Conservation (phyloP, 176 grass and related monocot genomes). For the Zoysia japonica region DNA sequence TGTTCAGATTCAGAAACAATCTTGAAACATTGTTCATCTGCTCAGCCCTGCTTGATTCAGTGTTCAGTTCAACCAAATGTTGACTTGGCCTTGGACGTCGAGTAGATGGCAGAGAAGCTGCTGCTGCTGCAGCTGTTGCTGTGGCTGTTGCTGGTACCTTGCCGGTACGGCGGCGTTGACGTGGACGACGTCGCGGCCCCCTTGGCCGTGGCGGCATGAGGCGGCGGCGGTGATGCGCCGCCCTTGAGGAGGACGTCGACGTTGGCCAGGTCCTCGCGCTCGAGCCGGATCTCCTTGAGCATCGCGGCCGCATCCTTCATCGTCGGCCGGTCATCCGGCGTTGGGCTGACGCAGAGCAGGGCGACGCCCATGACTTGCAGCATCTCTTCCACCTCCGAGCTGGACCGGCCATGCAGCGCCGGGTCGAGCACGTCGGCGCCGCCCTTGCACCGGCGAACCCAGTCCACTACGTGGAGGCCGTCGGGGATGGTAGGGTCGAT, state of each 20-base stretch:
- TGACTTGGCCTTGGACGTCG: slow-evolving; percentile 61
- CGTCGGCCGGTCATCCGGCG: slow-evolving; percentile 74
- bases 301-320: slow-evolving; percentile 94
- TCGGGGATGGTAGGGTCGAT: slow-evolving; percentile 92
- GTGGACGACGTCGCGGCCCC: slow-evolving; percentile 35
- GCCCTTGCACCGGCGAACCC: slow-evolving; percentile 73
- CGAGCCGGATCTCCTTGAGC: slow-evolving; percentile 86
- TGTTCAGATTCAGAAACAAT: too few species aligned
- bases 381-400: slow-evolving; percentile 82
- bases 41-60: too few species aligned
- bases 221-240: slow-evolving; percentile 12
- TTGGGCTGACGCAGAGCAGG: slow-evolving; percentile 67
- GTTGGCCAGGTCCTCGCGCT: slow-evolving; percentile 72
- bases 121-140: slow-evolving; percentile 35
- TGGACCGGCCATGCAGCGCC: slow-evolving; percentile 44
- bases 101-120: slow-evolving; percentile 50
- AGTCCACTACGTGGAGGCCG: slow-evolving; percentile 80
- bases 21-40: too few species aligned
- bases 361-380: slow-evolving; percentile 85
- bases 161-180: slow-evolving; percentile 46
- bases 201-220: too few species aligned
- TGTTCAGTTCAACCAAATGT: slow-evolving; percentile 57
- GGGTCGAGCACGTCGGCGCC: slow-evolving; percentile 64
- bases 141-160: not conserved
- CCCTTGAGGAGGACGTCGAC: slow-evolving; percentile 74